These are phyloP conservation scores for Xylaria intraflava DNA, from an alignment of 495 filamentous ascomycete genomes.

Conservation along the genomic window DNA sequence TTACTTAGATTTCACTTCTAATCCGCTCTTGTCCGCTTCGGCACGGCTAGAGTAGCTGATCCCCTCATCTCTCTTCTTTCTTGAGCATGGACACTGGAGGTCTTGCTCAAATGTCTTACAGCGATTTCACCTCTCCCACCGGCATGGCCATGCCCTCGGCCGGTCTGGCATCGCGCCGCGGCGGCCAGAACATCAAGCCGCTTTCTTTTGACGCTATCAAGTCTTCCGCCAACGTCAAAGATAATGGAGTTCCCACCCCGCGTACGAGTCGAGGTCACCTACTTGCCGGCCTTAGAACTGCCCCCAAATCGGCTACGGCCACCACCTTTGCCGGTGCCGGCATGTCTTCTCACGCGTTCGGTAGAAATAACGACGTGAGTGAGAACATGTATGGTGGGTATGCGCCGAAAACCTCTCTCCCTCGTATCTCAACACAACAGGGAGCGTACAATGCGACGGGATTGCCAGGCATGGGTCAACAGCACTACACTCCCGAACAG, in stretches of 20 bases:
- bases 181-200: slow-evolving; percentile 75
- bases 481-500: slow-evolving; percentile 61
- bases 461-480: slow-evolving; percentile 30
- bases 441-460: slow-evolving; percentile 22
- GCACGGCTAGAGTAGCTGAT: slow-evolving; percentile 10
- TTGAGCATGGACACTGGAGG: slow-evolving; percentile 96
- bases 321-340: slow-evolving; percentile 51
- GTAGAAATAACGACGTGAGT: slow-evolving; percentile 43
- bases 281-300: slow-evolving; percentile 86
- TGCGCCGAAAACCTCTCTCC: slow-evolving; percentile 49
- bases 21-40: slow-evolving; percentile 16
- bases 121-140: slow-evolving; percentile 61
- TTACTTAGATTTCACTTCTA: slow-evolving; percentile 27
- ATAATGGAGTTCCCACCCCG: slow-evolving; percentile 63
- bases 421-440: slow-evolving; percentile 33
- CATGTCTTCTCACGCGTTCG: slow-evolving; percentile 43
- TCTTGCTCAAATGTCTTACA: slow-evolving; percentile 99
- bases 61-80: slow-evolving; percentile 12
- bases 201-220: slow-evolving; percentile 64
- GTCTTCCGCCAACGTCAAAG: slow-evolving; percentile 38
- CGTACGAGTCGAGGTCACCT: slow-evolving; percentile 92
- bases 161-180: slow-evolving; percentile 70
- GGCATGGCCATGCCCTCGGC: slow-evolving; percentile 68
- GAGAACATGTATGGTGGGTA: slow-evolving; percentile 42
- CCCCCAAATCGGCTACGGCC: slow-evolving; percentile 74